Evolutionary conservation across 2,329 filamentous ascomycete species (phyloP), one percentile per base, ranked within the genome.

Genomic region (Diaporthe amygdali): DNA sequence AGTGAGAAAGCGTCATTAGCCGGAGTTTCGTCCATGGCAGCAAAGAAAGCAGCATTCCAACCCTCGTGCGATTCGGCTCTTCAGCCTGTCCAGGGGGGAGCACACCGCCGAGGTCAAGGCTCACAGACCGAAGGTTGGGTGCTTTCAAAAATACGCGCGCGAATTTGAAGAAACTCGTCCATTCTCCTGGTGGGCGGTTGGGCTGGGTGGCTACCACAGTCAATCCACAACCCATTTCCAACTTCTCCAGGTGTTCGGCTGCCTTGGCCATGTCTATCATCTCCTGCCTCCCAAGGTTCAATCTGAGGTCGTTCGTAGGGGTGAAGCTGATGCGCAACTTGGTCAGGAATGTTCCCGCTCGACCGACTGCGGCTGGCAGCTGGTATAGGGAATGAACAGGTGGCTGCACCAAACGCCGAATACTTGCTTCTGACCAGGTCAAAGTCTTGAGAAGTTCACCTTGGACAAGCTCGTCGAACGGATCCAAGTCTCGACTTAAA

Each of bases 1-100:
- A 2, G 3, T 2, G 0, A 8, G 1, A 0, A 22, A 61, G 25
- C 0, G 0, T 2, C 2, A 61, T 2, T n/a, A 1, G 2, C 9
- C 1, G 4, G 10, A 61, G 39, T 1, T n/a, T 15, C 9, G 25
- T 14, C 37, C 55, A 61, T 1, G 55, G 37, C n/a, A 61, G 37
- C 2, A 14, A 30, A 4, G 37, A 34, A 12, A 59, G 37, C 25
- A 44, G 14, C 7, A 37, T 15, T 17, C 8, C 54, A 25, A 27
- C 22, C 15, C 22, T 27, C 2, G 1, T 3, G 12, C 25, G 4
- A 1, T 51, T 14, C 47, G 5, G 17, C 4, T 1, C 2, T 30
- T 2, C 14, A 20, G n/a, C n/a, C n/a, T n/a, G n/a, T n/a, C n/a
- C n/a, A n/a, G n/a, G n/a, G n/a, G n/a, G n/a, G n/a, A n/a, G n/a